Base-by-base conservation (phyloP, 176 grass and related monocot species). In the Rhipidocladum racemiflorum region DNA sequence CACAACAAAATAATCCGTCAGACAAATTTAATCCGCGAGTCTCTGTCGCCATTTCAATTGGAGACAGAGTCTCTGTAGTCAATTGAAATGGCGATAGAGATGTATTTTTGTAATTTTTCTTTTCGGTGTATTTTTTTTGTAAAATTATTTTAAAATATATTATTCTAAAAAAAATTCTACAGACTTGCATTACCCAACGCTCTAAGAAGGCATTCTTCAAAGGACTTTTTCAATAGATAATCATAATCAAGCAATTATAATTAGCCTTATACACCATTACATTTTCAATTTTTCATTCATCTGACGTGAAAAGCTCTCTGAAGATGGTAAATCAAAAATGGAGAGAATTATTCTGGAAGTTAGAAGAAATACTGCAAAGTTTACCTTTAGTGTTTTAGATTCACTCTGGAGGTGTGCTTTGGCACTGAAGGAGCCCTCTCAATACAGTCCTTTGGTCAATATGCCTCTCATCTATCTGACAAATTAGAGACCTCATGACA, bases 301-400 rank as follows among this genome's bases (percentile, higher is more conserved):
- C 27, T 48, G 28, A 38, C 11, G 49, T 29, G 66, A 64, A 1
- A 72, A 49, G 64, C n/a, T 68, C 35, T 56, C 36, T 15, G 43
- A 57, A 45, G 25, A 56, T 39, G 16, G 53, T 5, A 65, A 65
- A 67, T 24, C 16, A 57, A 59, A 67, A 49, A 21, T 59, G 59
- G 65, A 48, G 30, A 27, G 3, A 60, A 28, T 20, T 48, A 27
- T 56, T 25, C 24, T 5, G 5, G 12, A 28, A 75, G 28, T 66
- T 38, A 27, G 34, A 57, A 38, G 16, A 46, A 71, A 68, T 68
- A 49, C 7, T 39, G 70, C 62, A 49, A 30, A 74, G 30, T 60
- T 75, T 87, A 87, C 70, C 78, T 87, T 62, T 61, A 16, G 14
- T 8, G 21, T 35, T 81, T 68, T 68, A 20, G 25, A 34, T 75